Base-by-base conservation (phyloP, 257 asterid species). In the Solanum sejunctum region DNA sequence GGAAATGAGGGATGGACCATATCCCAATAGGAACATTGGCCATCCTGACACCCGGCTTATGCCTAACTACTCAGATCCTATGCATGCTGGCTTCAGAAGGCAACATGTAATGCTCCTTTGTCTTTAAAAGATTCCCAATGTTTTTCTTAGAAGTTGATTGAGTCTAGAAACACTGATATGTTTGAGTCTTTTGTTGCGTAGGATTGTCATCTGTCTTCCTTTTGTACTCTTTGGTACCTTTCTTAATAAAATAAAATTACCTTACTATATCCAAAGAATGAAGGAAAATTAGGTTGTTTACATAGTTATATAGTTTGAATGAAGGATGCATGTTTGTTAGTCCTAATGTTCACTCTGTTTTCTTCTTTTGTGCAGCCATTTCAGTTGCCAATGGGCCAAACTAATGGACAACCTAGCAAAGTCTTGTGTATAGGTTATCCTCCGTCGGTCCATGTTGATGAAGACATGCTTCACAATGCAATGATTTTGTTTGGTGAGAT, bases 401-500 rank as follows among this genome's bases (percentile, higher is more conserved):
- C 72, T 60, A 94, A 95, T 84, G 89, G 90, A 8, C 90, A 86
- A 69, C 95, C 90, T 57, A 95, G 94, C 90, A 93, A 89, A 84
- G 91, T 96, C 57, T 85, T 96, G 88, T 89, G 91, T 92, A 92
- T 95, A 87, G 89, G 93, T 89, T 92, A 96, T 88, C 99, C 99
- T 84, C 97, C 96, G 61, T 78, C 96, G n/a, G 93, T 89, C 85
- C 90, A 90, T 49, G 84, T 96, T 21, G 98, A 95, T 83, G 98
- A 96, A 83, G 98, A 96, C 83, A 94, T 95, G 99, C 91, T 96
- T 87, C 99, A 95, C 88, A 93, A 94, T 88, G 98, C 99, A 4
- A 91, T 96, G 98, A 96, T 96, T 87, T 88, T 95, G 69, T 95
- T 93, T 88, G 99, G 99, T 55, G 99, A 96, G 88, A 96, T 96